phyloP scores from a whole-genome alignment of 192 early-diverging fungal genomes.

The Endogone sp. region DNA sequence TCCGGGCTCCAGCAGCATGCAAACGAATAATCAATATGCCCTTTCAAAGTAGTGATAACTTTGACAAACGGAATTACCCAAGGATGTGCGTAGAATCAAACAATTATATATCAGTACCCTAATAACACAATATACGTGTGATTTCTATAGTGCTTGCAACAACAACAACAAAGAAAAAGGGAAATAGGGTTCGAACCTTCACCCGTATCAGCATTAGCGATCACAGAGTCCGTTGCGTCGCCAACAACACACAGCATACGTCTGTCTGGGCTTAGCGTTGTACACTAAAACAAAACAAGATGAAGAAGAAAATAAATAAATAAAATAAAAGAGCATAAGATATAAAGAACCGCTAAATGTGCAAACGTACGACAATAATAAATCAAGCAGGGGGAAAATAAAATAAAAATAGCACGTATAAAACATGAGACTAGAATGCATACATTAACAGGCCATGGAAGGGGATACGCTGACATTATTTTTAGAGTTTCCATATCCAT shows the following conservation, averaged over 20 bases:
- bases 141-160: too few relatives aligned
- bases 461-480: slow-evolving; percentile 29
- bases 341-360: too few relatives aligned
- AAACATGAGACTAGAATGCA: background rate
- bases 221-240: slow-evolving; percentile 40
- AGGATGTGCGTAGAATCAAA: slow-evolving; percentile 5
- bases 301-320: slow-evolving; percentile 1
- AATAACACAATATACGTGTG: too few relatives aligned
- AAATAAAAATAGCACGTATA: slow-evolving; percentile 6
- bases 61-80: too few relatives aligned
- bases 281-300: slow-evolving; percentile 37
- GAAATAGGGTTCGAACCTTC: too few relatives aligned
- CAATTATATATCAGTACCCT: background rate
- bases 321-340: too few relatives aligned
- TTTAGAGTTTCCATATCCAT: slow-evolving; percentile 41
- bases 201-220: slow-evolving; percentile 45
- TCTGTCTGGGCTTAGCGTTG: slow-evolving; percentile 48
- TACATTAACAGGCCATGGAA: slow-evolving; percentile 59
- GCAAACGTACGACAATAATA: too few relatives aligned
- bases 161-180: too few relatives aligned
- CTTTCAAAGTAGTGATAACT: slow-evolving; percentile 34
- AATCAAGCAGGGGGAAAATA: too few relatives aligned
- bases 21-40: slow-evolving; percentile 68
- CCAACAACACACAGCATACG: slow-evolving; percentile 55
- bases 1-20: slow-evolving; percentile 61